Evolutionary conservation across 2,329 filamentous ascomycete genomes (phyloP).

Genomic region (Fusarium incarnatum): DNA sequence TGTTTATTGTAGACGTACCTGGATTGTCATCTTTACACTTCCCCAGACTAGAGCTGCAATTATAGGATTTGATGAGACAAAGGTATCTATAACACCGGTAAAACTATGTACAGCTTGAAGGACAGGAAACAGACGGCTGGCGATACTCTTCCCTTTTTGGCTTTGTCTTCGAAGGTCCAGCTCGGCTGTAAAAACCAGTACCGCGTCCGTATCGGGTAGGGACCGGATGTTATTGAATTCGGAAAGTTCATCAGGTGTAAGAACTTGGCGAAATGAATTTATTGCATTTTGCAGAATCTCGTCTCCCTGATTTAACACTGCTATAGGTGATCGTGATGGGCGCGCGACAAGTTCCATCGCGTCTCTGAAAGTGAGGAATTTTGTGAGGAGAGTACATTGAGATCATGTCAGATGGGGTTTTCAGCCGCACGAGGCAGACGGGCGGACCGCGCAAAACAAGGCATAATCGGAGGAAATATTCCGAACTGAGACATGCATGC

Average conservation of each 20-base stretch:
- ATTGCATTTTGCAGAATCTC: neutral
- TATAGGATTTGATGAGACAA: slow-evolving; percentile 52
- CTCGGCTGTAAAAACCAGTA: slow-evolving; percentile 52
- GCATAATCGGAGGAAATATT: no score
- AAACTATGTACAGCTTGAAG: slow-evolving; percentile 54
- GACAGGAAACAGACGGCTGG: slow-evolving; percentile 47
- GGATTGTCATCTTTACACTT: slow-evolving; percentile 51
- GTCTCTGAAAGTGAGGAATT: fast-evolving
- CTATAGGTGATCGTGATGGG: fast-evolving
- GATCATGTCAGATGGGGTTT: neutral
- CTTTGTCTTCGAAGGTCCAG: slow-evolving; percentile 42
- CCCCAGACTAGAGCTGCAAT: slow-evolving; percentile 59
- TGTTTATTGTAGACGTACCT: neutral
- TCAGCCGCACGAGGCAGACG: neutral
- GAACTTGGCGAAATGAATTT: neutral
- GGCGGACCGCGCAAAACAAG: no score
- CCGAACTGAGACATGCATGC: no score
- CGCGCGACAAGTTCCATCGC: neutral
- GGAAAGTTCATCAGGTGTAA: slow-evolving; percentile 7
- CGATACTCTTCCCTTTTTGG: slow-evolving; percentile 44
- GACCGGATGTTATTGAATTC: neutral
- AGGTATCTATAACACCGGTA: slow-evolving; percentile 51
- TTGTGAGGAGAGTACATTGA: neutral
- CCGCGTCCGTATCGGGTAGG: slow-evolving; percentile 46
- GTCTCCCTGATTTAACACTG: fast-evolving